Evolutionary conservation across 495 filamentous ascomycete genomes (phyloP).

Genomic region (Penicillium paradoxum): DNA sequence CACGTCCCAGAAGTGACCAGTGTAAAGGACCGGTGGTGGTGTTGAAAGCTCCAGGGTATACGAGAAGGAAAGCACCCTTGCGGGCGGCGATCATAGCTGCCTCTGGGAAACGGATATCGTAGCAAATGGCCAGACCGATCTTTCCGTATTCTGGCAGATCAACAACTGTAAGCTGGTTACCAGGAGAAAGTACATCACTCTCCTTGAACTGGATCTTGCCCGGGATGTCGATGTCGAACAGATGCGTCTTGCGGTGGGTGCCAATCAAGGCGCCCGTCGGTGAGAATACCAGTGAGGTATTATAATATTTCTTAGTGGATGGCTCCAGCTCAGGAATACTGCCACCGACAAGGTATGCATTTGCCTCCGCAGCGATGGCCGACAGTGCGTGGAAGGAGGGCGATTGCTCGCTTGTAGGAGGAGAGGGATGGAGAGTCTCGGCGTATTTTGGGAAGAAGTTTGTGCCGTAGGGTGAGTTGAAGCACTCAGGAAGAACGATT

Average conservation of each 20-base stretch:
- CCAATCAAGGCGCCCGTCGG: constrained; percentile 73
- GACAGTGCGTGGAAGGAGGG: constrained; percentile 84
- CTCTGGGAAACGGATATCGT: constrained; percentile 95
- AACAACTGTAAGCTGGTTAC: constrained; percentile 73
- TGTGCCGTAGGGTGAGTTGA: constrained; percentile 95
- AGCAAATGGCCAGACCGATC: constrained; percentile 88
- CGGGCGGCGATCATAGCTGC: constrained; percentile 86
- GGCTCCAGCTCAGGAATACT: constrained; percentile 80
- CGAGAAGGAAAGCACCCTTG: constrained; percentile 70
- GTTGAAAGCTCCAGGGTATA: constrained; percentile 97
- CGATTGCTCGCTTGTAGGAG: constrained; percentile 62
- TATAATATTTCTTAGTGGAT: constrained; percentile 73
- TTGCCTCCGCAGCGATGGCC: constrained; percentile 67
- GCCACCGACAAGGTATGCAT: constrained; percentile 78
- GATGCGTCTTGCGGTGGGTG: constrained; percentile 86
- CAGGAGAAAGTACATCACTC: constrained; percentile 79
- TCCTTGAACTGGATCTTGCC: constrained; percentile 90
- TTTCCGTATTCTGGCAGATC: constrained; percentile 81
- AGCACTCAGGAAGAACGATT: constrained; percentile 73
- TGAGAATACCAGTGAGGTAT: constrained; percentile 80
- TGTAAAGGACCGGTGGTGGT: constrained; percentile 86
- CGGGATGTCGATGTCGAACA: constrained; percentile 99
- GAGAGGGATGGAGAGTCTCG: constrained; percentile 76
- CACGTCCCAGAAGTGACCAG: constrained; percentile 79
- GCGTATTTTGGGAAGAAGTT: constrained; percentile 89